phyloP scores from a whole-genome alignment of 495 filamentous ascomycete species.

The Parmelia sp. region DNA sequence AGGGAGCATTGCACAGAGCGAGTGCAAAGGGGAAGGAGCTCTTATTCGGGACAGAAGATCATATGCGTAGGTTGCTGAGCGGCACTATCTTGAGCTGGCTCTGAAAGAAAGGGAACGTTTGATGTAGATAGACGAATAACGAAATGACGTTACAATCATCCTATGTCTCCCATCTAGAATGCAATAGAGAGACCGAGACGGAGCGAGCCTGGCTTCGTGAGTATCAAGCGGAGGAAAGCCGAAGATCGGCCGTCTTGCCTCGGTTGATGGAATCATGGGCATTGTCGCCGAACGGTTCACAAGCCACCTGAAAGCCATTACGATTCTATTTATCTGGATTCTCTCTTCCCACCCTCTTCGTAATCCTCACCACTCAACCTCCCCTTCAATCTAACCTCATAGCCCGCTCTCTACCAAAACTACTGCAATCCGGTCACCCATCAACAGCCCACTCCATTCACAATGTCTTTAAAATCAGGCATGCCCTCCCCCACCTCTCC shows the following conservation, averaged over 20 bases:
- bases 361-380: neutral
- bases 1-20: conserved; percentile 27
- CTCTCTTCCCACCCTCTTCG: neutral
- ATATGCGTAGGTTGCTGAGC: conserved; percentile 39
- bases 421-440: neutral
- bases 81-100: conserved; percentile 35
- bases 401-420: neutral
- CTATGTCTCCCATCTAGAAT: neutral
- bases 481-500: conserved; percentile 24
- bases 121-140: conserved; percentile 1
- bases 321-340: neutral
- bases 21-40: conserved; percentile 33
- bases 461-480: conserved; percentile 83
- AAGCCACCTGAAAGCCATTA: conserved; percentile 11
- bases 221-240: neutral
- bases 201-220: no score
- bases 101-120: conserved; percentile 26
- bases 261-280: neutral
- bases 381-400: neutral
- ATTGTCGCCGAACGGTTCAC: neutral
- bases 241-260: conserved; percentile 4
- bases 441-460: conserved; percentile 25
- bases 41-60: conserved; percentile 36
- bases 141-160: neutral
- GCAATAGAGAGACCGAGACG: no score